Evolutionary conservation across 2,329 filamentous ascomycete species (phyloP).

Genomic region (Septoria petroselini): DNA sequence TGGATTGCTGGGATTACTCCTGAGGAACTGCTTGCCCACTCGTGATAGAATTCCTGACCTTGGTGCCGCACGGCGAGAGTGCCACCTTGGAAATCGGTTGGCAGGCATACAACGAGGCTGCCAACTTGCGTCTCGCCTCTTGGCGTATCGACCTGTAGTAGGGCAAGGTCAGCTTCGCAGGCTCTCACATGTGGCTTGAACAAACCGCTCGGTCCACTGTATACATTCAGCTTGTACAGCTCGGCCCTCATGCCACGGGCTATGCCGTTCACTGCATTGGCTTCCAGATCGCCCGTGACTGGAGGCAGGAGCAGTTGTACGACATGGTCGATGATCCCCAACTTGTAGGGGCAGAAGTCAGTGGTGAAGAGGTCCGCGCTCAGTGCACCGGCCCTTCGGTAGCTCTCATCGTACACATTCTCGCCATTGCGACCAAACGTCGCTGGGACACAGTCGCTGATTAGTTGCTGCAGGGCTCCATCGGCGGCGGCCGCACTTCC

Average conservation of each 20-base stretch:
- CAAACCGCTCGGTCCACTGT: slow-evolving; percentile 11
- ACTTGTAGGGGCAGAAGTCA: slow-evolving; percentile 27
- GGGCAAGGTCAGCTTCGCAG: too few relatives aligned
- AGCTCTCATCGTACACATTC: slow-evolving; percentile 51
- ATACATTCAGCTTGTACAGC: slow-evolving; percentile 13
- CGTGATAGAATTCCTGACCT: slow-evolving; percentile 8
- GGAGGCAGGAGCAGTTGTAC: slow-evolving; percentile 35
- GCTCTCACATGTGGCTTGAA: slow-evolving; percentile 5
- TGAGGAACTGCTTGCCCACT: slow-evolving; percentile 1
- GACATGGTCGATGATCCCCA: slow-evolving; percentile 52
- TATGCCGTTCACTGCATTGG: neutral
- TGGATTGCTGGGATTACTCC: slow-evolving; percentile 25
- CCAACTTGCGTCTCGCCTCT: slow-evolving; percentile 5
- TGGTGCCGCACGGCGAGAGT: slow-evolving; percentile 11
- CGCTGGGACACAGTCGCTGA: slow-evolving; percentile 41
- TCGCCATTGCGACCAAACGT: slow-evolving; percentile 48
- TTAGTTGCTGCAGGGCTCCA: slow-evolving; percentile 1
- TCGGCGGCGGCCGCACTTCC: neutral
- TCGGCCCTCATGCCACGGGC: slow-evolving; percentile 9
- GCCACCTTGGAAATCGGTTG: slow-evolving; percentile 3
- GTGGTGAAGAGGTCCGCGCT: slow-evolving; percentile 44
- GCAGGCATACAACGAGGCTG: slow-evolving; percentile 12
- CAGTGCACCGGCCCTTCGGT: slow-evolving; percentile 54
- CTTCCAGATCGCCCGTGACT: neutral
- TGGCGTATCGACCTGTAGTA: slow-evolving; percentile 5